Evolutionary conservation across 2,329 filamentous ascomycete genomes (phyloP).

Genomic region (Dactylellina haptotyla): DNA sequence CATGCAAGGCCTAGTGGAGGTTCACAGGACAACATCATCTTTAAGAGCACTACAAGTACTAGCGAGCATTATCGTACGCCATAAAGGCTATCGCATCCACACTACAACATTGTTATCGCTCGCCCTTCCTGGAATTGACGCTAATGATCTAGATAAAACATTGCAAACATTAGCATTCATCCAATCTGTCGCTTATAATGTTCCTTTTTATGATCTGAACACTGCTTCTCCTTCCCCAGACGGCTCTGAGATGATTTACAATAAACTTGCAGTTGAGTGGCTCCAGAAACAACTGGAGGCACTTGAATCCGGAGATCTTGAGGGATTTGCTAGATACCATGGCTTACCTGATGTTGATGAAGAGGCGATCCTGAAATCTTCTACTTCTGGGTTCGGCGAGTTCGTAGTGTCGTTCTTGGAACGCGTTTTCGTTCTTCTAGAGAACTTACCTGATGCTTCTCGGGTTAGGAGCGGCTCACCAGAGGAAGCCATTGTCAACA

Average conservation of each 20-base stretch:
- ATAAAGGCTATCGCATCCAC: constrained; percentile 96
- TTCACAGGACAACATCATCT: constrained; percentile 94
- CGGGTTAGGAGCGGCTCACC: constrained; percentile 88
- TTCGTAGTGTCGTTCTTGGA: constrained; percentile 91
- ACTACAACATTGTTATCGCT: constrained; percentile 93
- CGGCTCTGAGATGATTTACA: constrained; percentile 77
- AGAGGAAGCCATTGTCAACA: constrained; percentile 97
- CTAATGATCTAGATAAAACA: constrained; percentile 97
- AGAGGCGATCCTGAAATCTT: constrained; percentile 86
- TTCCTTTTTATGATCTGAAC: constrained; percentile 86
- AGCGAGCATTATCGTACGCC: constrained; percentile 86
- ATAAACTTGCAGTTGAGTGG: constrained; percentile 66
- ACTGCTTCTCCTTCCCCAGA: constrained; percentile 60
- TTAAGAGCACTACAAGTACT: constrained; percentile 91
- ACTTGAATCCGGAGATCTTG: constrained; percentile 88
- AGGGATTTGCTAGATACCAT: constrained; percentile 83
- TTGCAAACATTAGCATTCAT: constrained; percentile 94
- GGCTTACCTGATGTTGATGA: constrained; percentile 88
- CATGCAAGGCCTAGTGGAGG: constrained; percentile 94
- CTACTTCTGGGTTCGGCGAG: constrained; percentile 91
- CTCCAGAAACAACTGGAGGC: constrained; percentile 92
- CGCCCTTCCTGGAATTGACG: constrained; percentile 92
- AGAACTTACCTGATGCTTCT: constrained; percentile 92
- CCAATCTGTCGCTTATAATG: constrained; percentile 93
- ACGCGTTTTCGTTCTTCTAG: constrained; percentile 91